Evolutionary conservation across 176 grass and related monocot species (phyloP), one percentile per base, ranked within the genome.

Genomic region (Cymbopogon citratus): DNA sequence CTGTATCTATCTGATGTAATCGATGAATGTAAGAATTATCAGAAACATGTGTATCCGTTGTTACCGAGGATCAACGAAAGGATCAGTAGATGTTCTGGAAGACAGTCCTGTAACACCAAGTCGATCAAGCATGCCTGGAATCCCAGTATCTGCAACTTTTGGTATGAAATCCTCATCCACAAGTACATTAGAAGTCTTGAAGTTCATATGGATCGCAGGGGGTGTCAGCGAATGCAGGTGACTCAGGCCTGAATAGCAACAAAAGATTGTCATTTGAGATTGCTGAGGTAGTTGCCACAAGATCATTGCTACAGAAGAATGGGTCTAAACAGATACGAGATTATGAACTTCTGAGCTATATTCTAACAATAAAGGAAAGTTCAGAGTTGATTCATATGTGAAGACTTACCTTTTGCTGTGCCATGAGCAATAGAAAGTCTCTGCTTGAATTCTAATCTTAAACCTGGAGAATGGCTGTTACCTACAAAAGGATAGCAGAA

Each of bases 341-440:
- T 28, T 49, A 31, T 35, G 27, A 49, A 3, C 46, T 31, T 46
- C 6, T 66, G 21, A 56, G 73, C 23, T n/a, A 38, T 51, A 62
- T 31, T 69, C 62, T 39, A 19, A 40, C n/a, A 74, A 7, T 28
- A 79, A 14, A 44, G 45, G 54, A 66, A 66, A 77, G 1, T 71
- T 39, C 16, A 34, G 76, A 48, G 4, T 40, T 67, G 46, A 21
- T 29, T 29, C 31, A 31, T n/a, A 31, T 52, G 13, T 24, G 51
- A 68, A 85, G 72, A 43, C 75, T 76, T 46, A 90, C 97, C 97
- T 95, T 95, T 99, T 63, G 97, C 92, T 67, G 92, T 71, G 69
- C 97, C 91, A 93, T 88, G 87, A 75, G 97, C 97, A 88, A 99
- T 85, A n/a, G 80, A 91, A 88, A 99, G 93, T 74, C 93, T 89